phyloP scores from a whole-genome alignment of 805 yeast genomes.

The Wickerhamiella siamensis region DNA sequence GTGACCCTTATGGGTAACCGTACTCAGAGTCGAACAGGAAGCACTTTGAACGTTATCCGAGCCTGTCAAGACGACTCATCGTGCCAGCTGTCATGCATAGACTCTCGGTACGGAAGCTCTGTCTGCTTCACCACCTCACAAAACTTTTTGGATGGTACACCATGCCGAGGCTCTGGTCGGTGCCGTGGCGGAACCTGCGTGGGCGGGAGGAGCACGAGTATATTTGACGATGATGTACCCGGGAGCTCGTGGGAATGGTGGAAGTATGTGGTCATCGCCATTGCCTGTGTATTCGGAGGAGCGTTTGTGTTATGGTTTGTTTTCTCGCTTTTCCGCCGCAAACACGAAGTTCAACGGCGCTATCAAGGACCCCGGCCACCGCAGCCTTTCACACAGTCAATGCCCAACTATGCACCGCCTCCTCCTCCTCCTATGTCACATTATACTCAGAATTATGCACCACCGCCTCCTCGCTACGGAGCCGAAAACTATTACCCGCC shows the following conservation, averaged over 20 bases:
- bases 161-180: constrained; percentile 21
- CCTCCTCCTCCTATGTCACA: neutral
- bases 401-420: neutral
- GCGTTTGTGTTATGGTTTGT: constrained; percentile 6
- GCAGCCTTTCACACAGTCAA: neutral
- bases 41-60: constrained; percentile 15
- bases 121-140: constrained; percentile 21
- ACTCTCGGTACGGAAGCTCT: constrained; percentile 14
- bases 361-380: neutral
- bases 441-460: neutral
- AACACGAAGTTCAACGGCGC: neutral
- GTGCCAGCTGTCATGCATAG: constrained; percentile 21
- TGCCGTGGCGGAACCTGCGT: constrained; percentile 22
- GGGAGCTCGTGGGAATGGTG: constrained; percentile 12
- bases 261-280: constrained; percentile 16
- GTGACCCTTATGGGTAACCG: constrained; percentile 18
- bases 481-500: neutral
- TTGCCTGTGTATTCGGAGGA: constrained; percentile 15
- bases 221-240: constrained; percentile 5
- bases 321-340: neutral
- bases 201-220: constrained; percentile 20
- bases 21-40: constrained; percentile 14
- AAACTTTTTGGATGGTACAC: constrained; percentile 25
- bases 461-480: neutral
- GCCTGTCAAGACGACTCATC: constrained; percentile 21